Base-by-base conservation (phyloP, 768 basidiomycete species). In the Kwoniella pini region DNA sequence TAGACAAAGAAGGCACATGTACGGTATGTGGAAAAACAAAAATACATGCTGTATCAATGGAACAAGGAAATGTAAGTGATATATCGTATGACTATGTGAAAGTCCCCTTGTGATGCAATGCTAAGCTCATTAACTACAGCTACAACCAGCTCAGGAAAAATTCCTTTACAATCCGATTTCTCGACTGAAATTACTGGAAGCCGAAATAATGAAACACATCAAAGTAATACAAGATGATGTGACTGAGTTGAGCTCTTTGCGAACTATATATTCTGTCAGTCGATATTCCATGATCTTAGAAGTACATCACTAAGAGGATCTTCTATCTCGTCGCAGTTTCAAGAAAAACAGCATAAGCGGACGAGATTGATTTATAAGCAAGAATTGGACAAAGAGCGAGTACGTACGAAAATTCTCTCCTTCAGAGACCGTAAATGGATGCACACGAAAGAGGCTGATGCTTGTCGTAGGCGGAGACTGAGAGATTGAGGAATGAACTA, bases 381-480 rank as follows among this genome's bases (percentile, higher is more conserved):
- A 0, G 12, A 50, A 21, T 13, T 42, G 38, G 57, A 58, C 4
- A 58, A 58, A 24, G 45, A 11, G 12, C 24, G 15, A 15, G 55
- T 46, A 19, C 2, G 55, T 48, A n/a, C n/a, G n/a, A n/a, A n/a
- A n/a, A n/a, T n/a, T n/a, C n/a, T n/a, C n/a, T n/a, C n/a, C n/a
- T n/a, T n/a, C n/a, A n/a, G n/a, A n/a, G n/a, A n/a, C n/a, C n/a
- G n/a, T n/a, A n/a, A n/a, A n/a, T n/a, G n/a, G n/a, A n/a, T n/a
- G n/a, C n/a, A n/a, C n/a, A n/a, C n/a, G n/a, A n/a, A n/a, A n/a
- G n/a, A n/a, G n/a, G n/a, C n/a, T n/a, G n/a, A n/a, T n/a, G n/a
- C n/a, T n/a, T n/a, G n/a, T n/a, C n/a, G n/a, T 31, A 58, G 57
- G 57, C 57, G 4, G 57, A 58, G 22, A 58, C 17, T n/a, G 57